These are phyloP conservation scores for Entomophthora muscae DNA, from an alignment of 371 early-diverging fungal species.

Conservation along the genomic window DNA sequence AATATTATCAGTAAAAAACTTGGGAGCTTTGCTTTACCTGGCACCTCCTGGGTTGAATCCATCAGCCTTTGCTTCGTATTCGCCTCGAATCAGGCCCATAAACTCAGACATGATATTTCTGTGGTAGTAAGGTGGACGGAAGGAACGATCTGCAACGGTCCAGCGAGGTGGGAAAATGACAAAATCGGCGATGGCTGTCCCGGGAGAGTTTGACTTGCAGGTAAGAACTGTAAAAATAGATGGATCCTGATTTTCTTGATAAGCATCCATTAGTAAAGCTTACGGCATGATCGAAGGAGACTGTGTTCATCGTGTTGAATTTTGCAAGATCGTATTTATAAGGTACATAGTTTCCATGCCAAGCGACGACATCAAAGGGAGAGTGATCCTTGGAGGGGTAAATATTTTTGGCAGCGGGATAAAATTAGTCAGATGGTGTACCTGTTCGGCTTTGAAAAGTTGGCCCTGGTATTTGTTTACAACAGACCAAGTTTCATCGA, in stretches of 20 bases:
- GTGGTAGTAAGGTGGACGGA: constrained; percentile 92
- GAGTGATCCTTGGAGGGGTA: constrained; percentile 66
- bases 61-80: constrained; percentile 86
- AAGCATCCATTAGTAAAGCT: constrained; percentile 9
- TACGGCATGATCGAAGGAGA: constrained; percentile 79
- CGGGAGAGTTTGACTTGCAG: constrained; percentile 69
- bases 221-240: constrained; percentile 92
- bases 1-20: background rate
- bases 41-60: constrained; percentile 88
- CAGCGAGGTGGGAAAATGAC: constrained; percentile 96
- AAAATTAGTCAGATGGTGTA: background rate
- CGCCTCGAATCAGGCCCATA: constrained; percentile 86
- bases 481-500: constrained; percentile 37
- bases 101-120: constrained; percentile 92
- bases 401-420: too few species aligned
- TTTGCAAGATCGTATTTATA: constrained; percentile 81
- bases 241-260: constrained; percentile 45
- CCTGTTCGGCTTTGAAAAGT: constrained; percentile 47
- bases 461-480: constrained; percentile 70
- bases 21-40: constrained; percentile 18
- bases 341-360: constrained; percentile 96
- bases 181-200: constrained; percentile 86
- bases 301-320: constrained; percentile 75
- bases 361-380: constrained; percentile 92
- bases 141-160: constrained; percentile 79